These are phyloP conservation scores for Ogataea polymorpha DNA, from an alignment of 805 yeast genomes.

Conservation along the genomic window DNA sequence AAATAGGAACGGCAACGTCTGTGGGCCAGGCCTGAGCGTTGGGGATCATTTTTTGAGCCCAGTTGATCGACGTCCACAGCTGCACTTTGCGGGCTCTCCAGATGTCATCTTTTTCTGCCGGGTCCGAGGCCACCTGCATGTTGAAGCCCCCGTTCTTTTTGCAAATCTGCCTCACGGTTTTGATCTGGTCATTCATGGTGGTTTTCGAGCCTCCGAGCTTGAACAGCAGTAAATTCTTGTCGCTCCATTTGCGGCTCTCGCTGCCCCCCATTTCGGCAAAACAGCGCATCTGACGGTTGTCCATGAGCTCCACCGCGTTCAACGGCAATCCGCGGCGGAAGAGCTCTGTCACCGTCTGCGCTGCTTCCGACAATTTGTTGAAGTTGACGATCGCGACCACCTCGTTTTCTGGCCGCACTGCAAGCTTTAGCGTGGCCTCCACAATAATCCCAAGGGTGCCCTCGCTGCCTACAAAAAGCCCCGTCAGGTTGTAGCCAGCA, in stretches of 20 bases:
- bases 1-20: conserved; percentile 80
- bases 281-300: conserved; percentile 64
- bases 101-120: conserved; percentile 59
- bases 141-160: conserved; percentile 46
- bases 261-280: conserved; percentile 51
- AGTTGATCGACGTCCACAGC: conserved; percentile 63
- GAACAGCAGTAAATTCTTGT: conserved; percentile 43
- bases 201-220: conserved; percentile 55
- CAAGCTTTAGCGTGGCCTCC: conserved; percentile 66
- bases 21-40: conserved; percentile 60
- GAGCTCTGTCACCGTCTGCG: conserved; percentile 60
- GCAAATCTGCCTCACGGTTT: conserved; percentile 50
- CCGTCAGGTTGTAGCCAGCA: conserved; percentile 77
- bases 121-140: conserved; percentile 56
- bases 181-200: conserved; percentile 40
- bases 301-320: conserved; percentile 71
- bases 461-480: conserved; percentile 68
- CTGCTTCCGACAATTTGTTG: conserved; percentile 63
- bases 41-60: conserved; percentile 50
- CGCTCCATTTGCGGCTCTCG: conserved; percentile 27
- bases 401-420: conserved; percentile 62
- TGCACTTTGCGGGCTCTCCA: conserved; percentile 75
- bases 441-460: conserved; percentile 77
- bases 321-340: conserved; percentile 60
- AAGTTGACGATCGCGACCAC: conserved; percentile 68